Evolutionary conservation across 257 asterid species (phyloP).

Genomic region (Solanum rostratum): DNA sequence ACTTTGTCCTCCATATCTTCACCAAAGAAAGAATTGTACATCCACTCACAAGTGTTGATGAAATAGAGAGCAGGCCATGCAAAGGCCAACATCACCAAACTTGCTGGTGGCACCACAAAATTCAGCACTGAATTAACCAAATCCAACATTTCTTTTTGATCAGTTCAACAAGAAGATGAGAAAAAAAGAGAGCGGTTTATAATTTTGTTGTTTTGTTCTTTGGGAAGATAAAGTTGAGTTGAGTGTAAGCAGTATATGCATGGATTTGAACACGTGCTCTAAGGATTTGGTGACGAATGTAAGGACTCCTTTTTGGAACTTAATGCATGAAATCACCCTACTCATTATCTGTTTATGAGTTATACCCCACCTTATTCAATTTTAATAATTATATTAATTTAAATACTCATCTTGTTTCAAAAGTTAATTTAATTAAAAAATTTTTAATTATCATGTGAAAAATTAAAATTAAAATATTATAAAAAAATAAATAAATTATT

Average conservation of each 20-base stretch:
- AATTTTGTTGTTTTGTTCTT: too few species aligned
- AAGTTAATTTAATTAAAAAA: too few species aligned
- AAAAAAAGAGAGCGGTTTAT: background rate
- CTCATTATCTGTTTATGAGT: background rate
- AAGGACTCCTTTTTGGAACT: background rate
- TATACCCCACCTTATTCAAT: background rate
- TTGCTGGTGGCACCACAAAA: constrained; percentile 78
- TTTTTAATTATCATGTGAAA: too few species aligned
- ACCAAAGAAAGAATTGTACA: constrained; percentile 32
- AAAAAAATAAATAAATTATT: too few species aligned
- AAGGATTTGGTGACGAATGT: background rate
- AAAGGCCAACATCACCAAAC: constrained; percentile 68
- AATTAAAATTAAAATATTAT: too few species aligned
- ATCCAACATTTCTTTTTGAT: constrained; percentile 19
- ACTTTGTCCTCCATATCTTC: constrained; percentile 64
- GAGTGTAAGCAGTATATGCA: background rate
- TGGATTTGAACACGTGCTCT: background rate
- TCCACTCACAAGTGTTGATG: constrained; percentile 57
- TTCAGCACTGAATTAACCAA: constrained; percentile 40
- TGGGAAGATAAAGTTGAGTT: background rate
- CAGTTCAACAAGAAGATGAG: background rate
- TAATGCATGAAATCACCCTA: background rate
- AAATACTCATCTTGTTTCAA: too few species aligned
- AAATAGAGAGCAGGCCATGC: constrained; percentile 83
- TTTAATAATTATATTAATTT: too few species aligned